Evolutionary conservation across 164 flowering plant species (phyloP).

Genomic region (Houttuynia cordata): DNA sequence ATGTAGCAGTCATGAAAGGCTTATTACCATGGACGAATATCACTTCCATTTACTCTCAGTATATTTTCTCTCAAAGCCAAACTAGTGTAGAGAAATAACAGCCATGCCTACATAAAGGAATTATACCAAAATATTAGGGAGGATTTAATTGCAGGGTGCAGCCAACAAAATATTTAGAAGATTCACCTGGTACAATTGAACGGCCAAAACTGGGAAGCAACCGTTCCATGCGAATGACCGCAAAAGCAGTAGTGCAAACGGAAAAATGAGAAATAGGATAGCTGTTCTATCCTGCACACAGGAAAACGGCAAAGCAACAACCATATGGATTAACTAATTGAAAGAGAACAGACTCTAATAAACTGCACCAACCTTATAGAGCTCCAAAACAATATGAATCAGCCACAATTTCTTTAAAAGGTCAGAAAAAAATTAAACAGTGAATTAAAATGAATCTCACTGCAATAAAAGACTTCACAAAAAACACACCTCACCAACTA

Average conservation of each 20-base stretch:
- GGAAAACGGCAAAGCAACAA: neutral
- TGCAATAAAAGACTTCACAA: neutral
- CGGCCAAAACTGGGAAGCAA: conserved; percentile 90
- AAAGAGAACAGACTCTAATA: too few relatives aligned
- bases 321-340: neutral
- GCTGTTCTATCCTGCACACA: conserved; percentile 80
- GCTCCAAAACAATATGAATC: neutral
- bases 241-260: conserved; percentile 49
- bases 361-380: too few relatives aligned
- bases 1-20: neutral
- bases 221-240: conserved; percentile 76
- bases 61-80: conserved; percentile 93
- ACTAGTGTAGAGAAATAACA: conserved; percentile 78
- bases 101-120: conserved; percentile 60
- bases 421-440: neutral
- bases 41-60: conserved; percentile 86
- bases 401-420: neutral
- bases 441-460: neutral
- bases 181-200: conserved; percentile 85
- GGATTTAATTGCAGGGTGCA: neutral
- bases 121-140: neutral
- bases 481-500: neutral
- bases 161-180: conserved; percentile 2
- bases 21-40: conserved; percentile 87
- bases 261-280: conserved; percentile 69